Conservation (phyloP, 2,329 filamentous ascomycete genomes). For the Erysiphe pulchra region DNA sequence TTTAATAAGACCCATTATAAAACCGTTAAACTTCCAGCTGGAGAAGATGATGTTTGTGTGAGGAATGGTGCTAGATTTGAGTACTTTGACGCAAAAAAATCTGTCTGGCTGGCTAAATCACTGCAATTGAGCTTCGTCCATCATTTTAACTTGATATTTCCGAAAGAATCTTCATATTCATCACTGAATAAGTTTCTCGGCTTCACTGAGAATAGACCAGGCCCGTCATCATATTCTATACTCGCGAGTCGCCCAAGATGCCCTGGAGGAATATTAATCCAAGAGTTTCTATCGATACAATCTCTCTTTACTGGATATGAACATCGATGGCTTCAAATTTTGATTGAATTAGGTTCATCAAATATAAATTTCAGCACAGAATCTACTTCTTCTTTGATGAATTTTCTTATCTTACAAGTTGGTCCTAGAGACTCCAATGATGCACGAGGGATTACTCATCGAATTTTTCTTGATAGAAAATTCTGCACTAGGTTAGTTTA, state of each 20-base stretch:
- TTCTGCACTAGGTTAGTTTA: constrained; percentile 24
- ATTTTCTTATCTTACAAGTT: constrained; percentile 25
- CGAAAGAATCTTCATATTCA: constrained; percentile 10
- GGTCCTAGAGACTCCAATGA: constrained; percentile 19
- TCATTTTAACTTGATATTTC: constrained; percentile 14
- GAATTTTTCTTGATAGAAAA: constrained; percentile 19
- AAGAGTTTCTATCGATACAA: constrained; percentile 23
- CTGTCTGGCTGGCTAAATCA: neutral
- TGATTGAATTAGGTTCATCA: constrained; percentile 22
- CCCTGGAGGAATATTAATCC: constrained; percentile 17
- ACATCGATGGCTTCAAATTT: constrained; percentile 21
- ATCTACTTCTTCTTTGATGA: constrained; percentile 22
- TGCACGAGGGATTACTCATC: constrained; percentile 21
- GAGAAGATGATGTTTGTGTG: constrained; percentile 7
- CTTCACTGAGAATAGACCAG: constrained; percentile 4
- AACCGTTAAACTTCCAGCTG: constrained; percentile 9
- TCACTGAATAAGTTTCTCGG: constrained; percentile 3
- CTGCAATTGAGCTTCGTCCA: constrained; percentile 12
- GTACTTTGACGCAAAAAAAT: constrained; percentile 10
- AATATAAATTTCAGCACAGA: constrained; percentile 33
- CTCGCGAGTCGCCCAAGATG: constrained; percentile 20
- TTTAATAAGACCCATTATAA: constrained; percentile 13
- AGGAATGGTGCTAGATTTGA: constrained; percentile 8
- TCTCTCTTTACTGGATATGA: constrained; percentile 17
- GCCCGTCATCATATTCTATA: constrained; percentile 17